Percentiles rank a stretch among this genome's conserved stretches.
Evolutionary conservation across 1,284 basidiomycete species (phyloP).

Genomic region (Schizophyllum commune): DNA sequence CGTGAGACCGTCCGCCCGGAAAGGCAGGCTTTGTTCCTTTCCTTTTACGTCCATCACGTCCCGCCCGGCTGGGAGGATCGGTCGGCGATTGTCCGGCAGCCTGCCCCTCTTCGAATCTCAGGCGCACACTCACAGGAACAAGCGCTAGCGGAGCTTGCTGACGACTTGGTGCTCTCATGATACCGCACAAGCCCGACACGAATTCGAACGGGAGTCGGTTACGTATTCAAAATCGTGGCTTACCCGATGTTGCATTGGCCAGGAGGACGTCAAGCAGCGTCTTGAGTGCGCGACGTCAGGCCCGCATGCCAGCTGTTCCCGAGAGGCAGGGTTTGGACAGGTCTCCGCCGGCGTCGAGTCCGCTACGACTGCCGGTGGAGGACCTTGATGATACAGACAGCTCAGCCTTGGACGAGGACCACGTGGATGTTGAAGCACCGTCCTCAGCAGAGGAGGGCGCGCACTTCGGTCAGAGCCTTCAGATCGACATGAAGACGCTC

Average conservation of each 20-base stretch:
- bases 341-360: background rate
- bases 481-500: slow-evolving; percentile 71
- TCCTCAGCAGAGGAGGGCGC: slow-evolving; percentile 45
- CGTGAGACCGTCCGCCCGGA: background rate
- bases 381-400: background rate
- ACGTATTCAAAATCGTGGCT: background rate
- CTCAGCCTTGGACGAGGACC: background rate
- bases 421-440: slow-evolving; percentile 10
- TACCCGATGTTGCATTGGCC: background rate
- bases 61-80: background rate
- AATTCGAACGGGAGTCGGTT: background rate
- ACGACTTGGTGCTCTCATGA: background rate
- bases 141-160: background rate
- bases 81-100: background rate
- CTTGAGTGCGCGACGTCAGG: background rate
- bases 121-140: background rate
- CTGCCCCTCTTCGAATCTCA: background rate
- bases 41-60: background rate
- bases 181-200: background rate
- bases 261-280: background rate
- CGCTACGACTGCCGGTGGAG: background rate
- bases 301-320: background rate
- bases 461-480: slow-evolving; percentile 47
- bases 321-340: background rate
- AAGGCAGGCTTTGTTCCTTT: background rate